Evolutionary conservation across 805 yeast genomes (phyloP).

Genomic region (Ogataea dorogensis): DNA sequence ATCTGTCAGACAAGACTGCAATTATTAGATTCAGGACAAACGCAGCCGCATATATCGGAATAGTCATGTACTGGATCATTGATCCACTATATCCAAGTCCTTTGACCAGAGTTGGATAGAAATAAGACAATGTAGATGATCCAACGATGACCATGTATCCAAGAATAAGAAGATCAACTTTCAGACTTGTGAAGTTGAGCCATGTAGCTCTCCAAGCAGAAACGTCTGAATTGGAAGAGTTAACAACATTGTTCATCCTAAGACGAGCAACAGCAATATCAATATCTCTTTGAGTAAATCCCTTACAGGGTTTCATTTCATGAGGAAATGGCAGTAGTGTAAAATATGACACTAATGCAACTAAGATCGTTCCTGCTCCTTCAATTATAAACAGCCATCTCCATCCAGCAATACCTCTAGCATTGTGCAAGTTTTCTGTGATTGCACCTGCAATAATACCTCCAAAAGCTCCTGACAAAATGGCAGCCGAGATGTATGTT

Average conservation of each 20-base stretch:
- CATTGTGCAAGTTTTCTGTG: slow-evolving; percentile 40
- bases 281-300: slow-evolving; percentile 12
- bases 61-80: slow-evolving; percentile 54
- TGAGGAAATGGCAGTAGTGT: slow-evolving; percentile 24
- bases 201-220: slow-evolving; percentile 15
- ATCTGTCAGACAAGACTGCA: slow-evolving; percentile 58
- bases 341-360: slow-evolving; percentile 19
- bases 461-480: slow-evolving; percentile 41
- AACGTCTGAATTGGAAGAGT: slow-evolving; percentile 9
- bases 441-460: slow-evolving; percentile 42
- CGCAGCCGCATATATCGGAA: slow-evolving; percentile 55
- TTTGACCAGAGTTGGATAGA: slow-evolving; percentile 59
- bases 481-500: slow-evolving; percentile 37
- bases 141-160: slow-evolving; percentile 56
- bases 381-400: slow-evolving; percentile 54
- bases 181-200: slow-evolving; percentile 9
- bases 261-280: slow-evolving; percentile 11
- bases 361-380: slow-evolving; percentile 42
- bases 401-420: slow-evolving; percentile 50
- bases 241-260: slow-evolving; percentile 12
- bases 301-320: slow-evolving; percentile 13
- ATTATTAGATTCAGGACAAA: slow-evolving; percentile 36
- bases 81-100: slow-evolving; percentile 51
- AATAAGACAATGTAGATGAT: slow-evolving; percentile 38
- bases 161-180: slow-evolving; percentile 30